phyloP scores from a whole-genome alignment of 2,329 filamentous ascomycete species.

The Intubia oerlemansii region DNA sequence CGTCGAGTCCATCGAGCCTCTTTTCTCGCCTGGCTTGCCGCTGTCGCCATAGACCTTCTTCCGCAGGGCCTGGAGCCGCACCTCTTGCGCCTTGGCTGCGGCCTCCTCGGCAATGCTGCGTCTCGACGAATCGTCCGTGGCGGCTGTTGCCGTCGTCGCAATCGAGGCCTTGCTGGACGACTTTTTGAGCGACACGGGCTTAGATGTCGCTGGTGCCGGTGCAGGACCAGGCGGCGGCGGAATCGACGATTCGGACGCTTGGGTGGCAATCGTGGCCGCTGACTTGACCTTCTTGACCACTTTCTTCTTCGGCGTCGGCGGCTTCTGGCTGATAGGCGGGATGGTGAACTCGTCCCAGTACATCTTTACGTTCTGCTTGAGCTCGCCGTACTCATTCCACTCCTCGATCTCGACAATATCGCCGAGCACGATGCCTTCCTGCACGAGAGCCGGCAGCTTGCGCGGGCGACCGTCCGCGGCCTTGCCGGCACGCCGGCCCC shows the following conservation, averaged over 20 bases:
- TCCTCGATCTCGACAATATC: conserved; percentile 90
- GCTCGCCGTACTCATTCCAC: conserved; percentile 96
- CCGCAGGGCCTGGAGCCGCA: conserved; percentile 28
- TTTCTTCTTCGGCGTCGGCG: conserved; percentile 10
- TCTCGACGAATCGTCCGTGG: background rate
- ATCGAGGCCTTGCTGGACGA: background rate
- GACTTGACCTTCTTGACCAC: background rate
- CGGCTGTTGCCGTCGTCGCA: conserved; percentile 1
- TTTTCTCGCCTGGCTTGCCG: conserved; percentile 8
- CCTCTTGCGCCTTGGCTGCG: conserved; percentile 39
- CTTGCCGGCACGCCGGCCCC: conserved; percentile 65
- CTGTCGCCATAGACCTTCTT: conserved; percentile 34
- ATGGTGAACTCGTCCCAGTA: conserved; percentile 42
- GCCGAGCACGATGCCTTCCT: conserved; percentile 66
- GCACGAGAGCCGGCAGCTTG: conserved; percentile 76
- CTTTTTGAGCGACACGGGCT: background rate
- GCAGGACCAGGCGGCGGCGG: no score
- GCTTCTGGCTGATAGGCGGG: conserved; percentile 29
- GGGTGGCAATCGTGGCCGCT: conserved; percentile 3
- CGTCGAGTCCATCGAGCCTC: no score
- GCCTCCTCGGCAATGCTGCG: conserved; percentile 40
- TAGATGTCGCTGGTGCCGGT: background rate
- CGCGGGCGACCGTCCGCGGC: conserved; percentile 36
- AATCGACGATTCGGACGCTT: no score
- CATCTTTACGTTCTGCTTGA: conserved; percentile 64